These are phyloP conservation scores for Peterozyma toletana DNA, from an alignment of 805 yeast species.

Conservation along the genomic window DNA sequence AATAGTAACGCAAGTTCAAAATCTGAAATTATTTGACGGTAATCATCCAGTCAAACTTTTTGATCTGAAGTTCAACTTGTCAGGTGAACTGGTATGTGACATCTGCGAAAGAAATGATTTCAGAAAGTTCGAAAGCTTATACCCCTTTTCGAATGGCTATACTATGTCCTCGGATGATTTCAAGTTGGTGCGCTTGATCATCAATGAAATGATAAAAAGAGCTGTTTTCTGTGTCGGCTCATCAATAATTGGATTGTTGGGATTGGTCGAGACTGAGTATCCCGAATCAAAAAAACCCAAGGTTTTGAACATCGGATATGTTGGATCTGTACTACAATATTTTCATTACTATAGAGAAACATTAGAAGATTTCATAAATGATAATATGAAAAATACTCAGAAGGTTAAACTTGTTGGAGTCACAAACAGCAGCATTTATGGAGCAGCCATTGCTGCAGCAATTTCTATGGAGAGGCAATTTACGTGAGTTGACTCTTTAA, in stretches of 20 bases:
- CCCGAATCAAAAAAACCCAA: conserved; percentile 3
- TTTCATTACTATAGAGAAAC: conserved; percentile 30
- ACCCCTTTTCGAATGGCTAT: conserved; percentile 6
- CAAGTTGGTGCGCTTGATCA: conserved; percentile 12
- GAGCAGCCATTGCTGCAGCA: conserved; percentile 48
- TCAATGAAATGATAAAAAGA: conserved; percentile 32
- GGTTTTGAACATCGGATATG: conserved; percentile 33
- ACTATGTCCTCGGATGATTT: conserved; percentile 1
- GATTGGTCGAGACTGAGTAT: conserved; percentile 18
- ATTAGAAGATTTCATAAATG: conserved; percentile 17
- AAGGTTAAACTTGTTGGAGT: conserved; percentile 30
- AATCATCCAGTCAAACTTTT: background rate
- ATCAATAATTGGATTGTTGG: conserved; percentile 29
- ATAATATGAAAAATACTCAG: conserved; percentile 16
- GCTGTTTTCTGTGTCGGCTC: conserved; percentile 36
- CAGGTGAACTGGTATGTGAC: conserved; percentile 34
- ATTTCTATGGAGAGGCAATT: background rate
- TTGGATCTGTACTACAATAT: conserved; percentile 44
- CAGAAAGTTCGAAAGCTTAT: conserved; percentile 13
- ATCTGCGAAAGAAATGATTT: conserved; percentile 25
- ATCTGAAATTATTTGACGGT: conserved; percentile 8
- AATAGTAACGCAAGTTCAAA: conserved; percentile 25
- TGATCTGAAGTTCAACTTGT: conserved; percentile 20
- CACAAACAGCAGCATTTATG: conserved; percentile 40
- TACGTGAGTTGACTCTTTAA: background rate